Evolutionary conservation across 2,329 filamentous ascomycete species (phyloP), one percentile per base, ranked within the genome.

Genomic region (Dactylellina drechsleri): DNA sequence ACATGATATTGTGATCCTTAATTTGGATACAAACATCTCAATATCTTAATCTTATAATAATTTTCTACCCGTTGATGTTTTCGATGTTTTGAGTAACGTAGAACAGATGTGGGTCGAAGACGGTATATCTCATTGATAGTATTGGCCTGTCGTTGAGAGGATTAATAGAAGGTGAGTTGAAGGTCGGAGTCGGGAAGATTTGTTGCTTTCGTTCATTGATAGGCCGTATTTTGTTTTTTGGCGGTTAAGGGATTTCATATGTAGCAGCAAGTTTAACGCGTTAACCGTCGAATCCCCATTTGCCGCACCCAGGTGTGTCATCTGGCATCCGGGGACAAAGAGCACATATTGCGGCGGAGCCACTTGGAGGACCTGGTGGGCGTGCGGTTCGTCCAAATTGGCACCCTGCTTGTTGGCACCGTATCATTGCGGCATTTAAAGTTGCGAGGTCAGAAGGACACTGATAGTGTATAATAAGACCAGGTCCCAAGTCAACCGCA

Each of bases 351-450:
- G 18, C 20, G 20, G n/a, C 49, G 16, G 36, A 6, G 36, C 36
- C 36, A 41, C 16, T 41, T 41, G 7, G 36, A 41, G n/a, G n/a
- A n/a, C n/a, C n/a, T n/a, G n/a, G n/a, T n/a, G n/a, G n/a, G n/a
- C n/a, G n/a, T n/a, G 6, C 13, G 36, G 49, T 20, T 53, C 49
- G 49, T 53, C 49, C 49, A 53, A 53, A 53, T 53, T 53, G 49
- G 49, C 49, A 53, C 20, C 49, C 49, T 53, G 49, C 20, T 53
- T 53, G 49, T 53, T 20, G 16, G 20, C 49, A 53, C 49, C 49
- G 49, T 53, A 53, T 26, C 49, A 53, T 20, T 26, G 26, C 49
- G 49, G 49, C 49, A 53, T 53, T 26, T 53, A 53, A 4, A 23
- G 49, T 53, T 23, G 16, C 16, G 49, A 26, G 4, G 20, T 53